Evolutionary conservation across 306 rosid genomes (phyloP).

Genomic region (Crataegus laevigata): DNA sequence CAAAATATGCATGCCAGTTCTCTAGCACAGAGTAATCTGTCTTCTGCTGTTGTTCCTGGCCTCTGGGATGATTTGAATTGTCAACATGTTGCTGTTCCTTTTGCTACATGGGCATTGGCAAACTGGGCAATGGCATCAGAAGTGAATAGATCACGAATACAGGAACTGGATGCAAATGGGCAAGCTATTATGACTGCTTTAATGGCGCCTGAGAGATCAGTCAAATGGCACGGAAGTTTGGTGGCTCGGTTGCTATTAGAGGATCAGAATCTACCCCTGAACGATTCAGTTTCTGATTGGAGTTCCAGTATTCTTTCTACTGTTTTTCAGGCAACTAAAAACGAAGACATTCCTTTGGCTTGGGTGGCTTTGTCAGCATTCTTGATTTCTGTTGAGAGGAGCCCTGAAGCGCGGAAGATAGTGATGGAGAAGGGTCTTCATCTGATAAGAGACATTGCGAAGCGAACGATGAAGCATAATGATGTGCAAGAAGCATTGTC

Average conservation of each 20-base stretch:
- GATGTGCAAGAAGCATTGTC: slow-evolving; percentile 79
- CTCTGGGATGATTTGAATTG: slow-evolving; percentile 97
- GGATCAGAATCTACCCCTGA: slow-evolving; percentile 59
- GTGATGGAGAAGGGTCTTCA: slow-evolving; percentile 89
- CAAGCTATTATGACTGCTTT: slow-evolving; percentile 82
- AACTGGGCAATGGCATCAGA: slow-evolving; percentile 83
- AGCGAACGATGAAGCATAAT: slow-evolving; percentile 51
- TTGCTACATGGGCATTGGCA: slow-evolving; percentile 97
- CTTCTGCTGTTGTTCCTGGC: slow-evolving; percentile 83
- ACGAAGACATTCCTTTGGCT: slow-evolving; percentile 75
- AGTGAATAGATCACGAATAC: slow-evolving; percentile 62
- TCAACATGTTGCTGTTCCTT: slow-evolving; percentile 97
- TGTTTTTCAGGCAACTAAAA: slow-evolving; percentile 71
- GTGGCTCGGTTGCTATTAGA: slow-evolving; percentile 66
- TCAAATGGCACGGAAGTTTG: slow-evolving; percentile 95
- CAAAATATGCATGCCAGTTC: slow-evolving; percentile 40
- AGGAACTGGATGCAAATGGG: slow-evolving; percentile 85
- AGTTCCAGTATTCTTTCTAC: slow-evolving; percentile 85
- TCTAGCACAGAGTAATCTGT: slow-evolving; percentile 21
- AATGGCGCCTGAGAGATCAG: slow-evolving; percentile 94
- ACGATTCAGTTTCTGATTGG: slow-evolving; percentile 87
- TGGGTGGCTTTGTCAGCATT: slow-evolving; percentile 76
- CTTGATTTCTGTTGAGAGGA: slow-evolving; percentile 73
- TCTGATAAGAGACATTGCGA: slow-evolving; percentile 73
- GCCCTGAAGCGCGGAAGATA: slow-evolving; percentile 49